Conservation (phyloP, 2,329 filamentous ascomycete genomes). For the Talaromyces piceae region DNA sequence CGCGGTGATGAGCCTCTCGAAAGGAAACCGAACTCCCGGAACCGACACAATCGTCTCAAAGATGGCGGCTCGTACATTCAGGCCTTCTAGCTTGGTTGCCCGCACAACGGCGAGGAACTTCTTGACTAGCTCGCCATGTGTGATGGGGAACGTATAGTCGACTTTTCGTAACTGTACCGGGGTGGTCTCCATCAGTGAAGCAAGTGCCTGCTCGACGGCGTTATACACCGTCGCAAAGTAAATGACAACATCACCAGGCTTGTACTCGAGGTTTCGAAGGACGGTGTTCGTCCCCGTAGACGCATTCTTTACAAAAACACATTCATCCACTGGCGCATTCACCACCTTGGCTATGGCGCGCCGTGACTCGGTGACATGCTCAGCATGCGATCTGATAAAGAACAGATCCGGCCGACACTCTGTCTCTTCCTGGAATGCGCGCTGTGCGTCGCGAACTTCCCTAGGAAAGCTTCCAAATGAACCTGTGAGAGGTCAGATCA, state of each 20-base stretch:
- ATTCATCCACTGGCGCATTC: conserved; percentile 55
- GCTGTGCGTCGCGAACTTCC: conserved; percentile 52
- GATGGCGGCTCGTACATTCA: conserved; percentile 58
- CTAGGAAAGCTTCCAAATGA: conserved; percentile 73
- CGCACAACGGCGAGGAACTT: conserved; percentile 55
- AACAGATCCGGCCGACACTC: conserved; percentile 69
- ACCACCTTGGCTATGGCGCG: conserved; percentile 58
- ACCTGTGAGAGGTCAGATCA: conserved; percentile 25
- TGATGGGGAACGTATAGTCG: conserved; percentile 58
- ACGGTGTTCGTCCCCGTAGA: conserved; percentile 65
- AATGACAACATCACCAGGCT: conserved; percentile 63
- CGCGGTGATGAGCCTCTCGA: conserved; percentile 55
- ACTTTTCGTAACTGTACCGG: conserved; percentile 48
- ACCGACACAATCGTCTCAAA: conserved; percentile 76
- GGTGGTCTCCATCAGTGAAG: conserved; percentile 64
- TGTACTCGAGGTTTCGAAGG: conserved; percentile 65
- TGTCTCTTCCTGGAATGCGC: conserved; percentile 56
- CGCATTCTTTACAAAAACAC: conserved; percentile 76
- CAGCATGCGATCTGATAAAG: conserved; percentile 60
- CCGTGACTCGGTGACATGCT: conserved; percentile 57
- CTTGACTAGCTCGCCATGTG: conserved; percentile 58
- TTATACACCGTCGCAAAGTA: conserved; percentile 75
- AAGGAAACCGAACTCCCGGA: conserved; percentile 74
- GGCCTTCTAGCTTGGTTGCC: conserved; percentile 47
- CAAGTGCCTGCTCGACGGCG: conserved; percentile 65